phyloP scores from a whole-genome alignment of 257 asterid genomes.

The Forsythia viridissima region DNA sequence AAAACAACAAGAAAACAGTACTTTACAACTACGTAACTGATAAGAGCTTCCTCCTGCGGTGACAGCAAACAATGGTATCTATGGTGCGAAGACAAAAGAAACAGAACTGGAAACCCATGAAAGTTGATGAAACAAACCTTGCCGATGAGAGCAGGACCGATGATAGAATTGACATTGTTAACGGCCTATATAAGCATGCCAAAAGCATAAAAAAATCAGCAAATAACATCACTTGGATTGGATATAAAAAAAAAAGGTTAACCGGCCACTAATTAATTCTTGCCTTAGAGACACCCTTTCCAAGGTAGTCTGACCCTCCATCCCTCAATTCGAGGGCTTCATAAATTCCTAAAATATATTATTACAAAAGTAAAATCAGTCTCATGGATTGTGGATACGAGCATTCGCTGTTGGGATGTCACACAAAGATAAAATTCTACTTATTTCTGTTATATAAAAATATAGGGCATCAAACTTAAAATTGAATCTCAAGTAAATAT shows the following conservation, averaged over 20 bases:
- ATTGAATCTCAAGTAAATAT: neutral
- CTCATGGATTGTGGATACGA: neutral
- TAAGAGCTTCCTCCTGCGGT: neutral
- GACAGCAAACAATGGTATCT: neutral
- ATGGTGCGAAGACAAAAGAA: neutral
- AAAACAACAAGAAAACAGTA: neutral
- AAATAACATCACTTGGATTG: neutral
- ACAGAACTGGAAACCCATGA: neutral
- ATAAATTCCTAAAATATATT: slow-evolving; percentile 55
- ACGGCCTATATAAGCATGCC: slow-evolving; percentile 22
- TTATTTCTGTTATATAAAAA: neutral
- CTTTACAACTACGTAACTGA: neutral
- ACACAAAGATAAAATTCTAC: neutral
- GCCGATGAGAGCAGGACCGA: slow-evolving; percentile 79
- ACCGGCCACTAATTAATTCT: slow-evolving; percentile 7
- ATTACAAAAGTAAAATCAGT: neutral
- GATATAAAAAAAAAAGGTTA: neutral
- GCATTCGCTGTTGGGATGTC: neutral
- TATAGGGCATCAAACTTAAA: neutral
- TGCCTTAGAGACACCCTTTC: slow-evolving; percentile 97
- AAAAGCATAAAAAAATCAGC: slow-evolving; percentile 10
- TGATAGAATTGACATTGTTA: slow-evolving; percentile 20
- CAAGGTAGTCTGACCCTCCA: slow-evolving; percentile 97
- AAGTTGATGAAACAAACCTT: slow-evolving; percentile 56
- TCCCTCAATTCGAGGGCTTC: slow-evolving; percentile 98